A percentile compares a stretch with the other conserved stretches of the same genome.
Conservation (phyloP, 345 rosid genomes). For the Odontarrhena argentea region DNA sequence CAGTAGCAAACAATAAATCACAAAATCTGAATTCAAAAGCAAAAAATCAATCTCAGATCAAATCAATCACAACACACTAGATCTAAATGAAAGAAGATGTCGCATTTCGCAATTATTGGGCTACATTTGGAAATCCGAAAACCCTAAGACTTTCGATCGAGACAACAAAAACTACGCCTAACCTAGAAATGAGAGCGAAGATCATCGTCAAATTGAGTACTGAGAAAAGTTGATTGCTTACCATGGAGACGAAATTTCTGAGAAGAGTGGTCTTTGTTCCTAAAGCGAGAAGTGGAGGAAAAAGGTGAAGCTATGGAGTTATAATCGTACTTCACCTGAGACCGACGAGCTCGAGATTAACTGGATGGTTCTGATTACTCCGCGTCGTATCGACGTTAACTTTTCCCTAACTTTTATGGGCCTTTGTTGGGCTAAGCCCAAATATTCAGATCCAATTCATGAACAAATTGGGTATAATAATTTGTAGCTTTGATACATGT, state of each 20-base stretch:
- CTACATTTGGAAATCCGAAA: conserved; percentile 19
- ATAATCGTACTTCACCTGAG: conserved; percentile 31
- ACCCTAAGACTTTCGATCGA: conserved; percentile 38
- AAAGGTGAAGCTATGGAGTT: conserved; percentile 12
- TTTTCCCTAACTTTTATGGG: not conserved
- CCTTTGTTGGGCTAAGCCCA: conserved; percentile 7
- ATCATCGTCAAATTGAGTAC: conserved; percentile 18
- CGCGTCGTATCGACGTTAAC: conserved; percentile 27
- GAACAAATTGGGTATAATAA: not conserved
- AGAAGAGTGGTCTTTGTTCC: conserved; percentile 5
- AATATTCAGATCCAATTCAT: not conserved
- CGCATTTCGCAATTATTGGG: conserved; percentile 9
- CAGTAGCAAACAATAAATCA: not conserved
- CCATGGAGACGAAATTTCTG: conserved; percentile 31
- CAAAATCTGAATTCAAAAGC: not conserved
- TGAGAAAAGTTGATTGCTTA: conserved; percentile 12
- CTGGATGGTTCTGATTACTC: conserved; percentile 32
- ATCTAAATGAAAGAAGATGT: conserved; percentile 17
- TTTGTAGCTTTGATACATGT: not conserved
- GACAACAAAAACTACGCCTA: not conserved
- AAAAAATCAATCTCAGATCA: conserved; percentile 26
- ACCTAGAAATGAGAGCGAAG: conserved; percentile 34
- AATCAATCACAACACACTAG: conserved; percentile 33
- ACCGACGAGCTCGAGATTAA: conserved; percentile 36
- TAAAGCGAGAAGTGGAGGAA: conserved; percentile 22